Base-by-base conservation (phyloP, 2,329 filamentous ascomycete species). In the Alternaria triticina region DNA sequence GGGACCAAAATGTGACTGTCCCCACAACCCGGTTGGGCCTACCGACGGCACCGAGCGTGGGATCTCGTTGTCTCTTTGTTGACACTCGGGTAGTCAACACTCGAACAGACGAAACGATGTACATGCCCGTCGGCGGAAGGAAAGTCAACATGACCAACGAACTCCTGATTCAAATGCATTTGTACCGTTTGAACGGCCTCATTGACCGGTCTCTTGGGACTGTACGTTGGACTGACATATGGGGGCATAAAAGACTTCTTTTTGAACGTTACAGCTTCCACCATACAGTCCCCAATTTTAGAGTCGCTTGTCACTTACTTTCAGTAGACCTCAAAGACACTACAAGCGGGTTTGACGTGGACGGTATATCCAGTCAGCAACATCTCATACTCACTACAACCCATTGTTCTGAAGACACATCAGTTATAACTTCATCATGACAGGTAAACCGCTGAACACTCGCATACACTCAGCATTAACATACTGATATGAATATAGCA, bases 121-220 rank as follows among this genome's bases (percentile, higher is more conserved):
- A 46, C 49, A 43, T 61, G n/a, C 54, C 51, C 67, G 65, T 52
- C 49, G 59, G 65, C 59, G 64, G 59, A 66, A 65, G 54, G 65
- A 47, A 59, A 62, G 49, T 36, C 55, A 43, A 57, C 65, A 68
- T 66, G 57, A 10, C 57, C 51, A 51, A 51, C 30, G 44, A 58
- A 22, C 5, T 36, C 54, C n/a, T 61, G 52, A 52, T 47, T 57
- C 54, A 59, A 27, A 59, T 25, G 22, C 47, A 36, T 50, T 27
- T 43, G 52, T n/a, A 25, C 64, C 62, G 59, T 66, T 66, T 62
- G 52, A 54, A 61, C 20, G 56, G 60, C 17, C 44, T 22, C 43
- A 25, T 67, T 66, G 65, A 69, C 67, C 64, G 63, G 65, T 51
- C 45, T 62, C 55, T 28, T 13, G 20, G 6, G 10, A 40, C 3